Percentiles rank a stretch among this genome's conserved stretches.
Evolutionary conservation across 2,329 filamentous ascomycete genomes (phyloP).

Genomic region (Keithomyces neogunnii): DNA sequence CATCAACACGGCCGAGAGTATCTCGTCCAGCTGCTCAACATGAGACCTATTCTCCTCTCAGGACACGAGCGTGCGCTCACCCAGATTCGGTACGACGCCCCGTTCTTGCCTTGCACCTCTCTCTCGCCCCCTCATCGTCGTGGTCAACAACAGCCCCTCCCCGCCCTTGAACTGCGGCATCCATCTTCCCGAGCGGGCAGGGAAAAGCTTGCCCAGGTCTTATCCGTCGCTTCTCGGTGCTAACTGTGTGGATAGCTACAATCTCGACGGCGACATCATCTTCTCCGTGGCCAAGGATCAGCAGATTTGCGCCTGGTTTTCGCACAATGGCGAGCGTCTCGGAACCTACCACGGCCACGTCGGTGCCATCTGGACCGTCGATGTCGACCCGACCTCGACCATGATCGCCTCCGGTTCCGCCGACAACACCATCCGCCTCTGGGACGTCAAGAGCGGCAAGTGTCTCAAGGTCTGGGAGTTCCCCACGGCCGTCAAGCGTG

Average conservation of each 20-base stretch:
- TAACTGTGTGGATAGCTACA: slow-evolving; percentile 52
- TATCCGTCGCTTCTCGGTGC: neutral
- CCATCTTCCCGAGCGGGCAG: neutral
- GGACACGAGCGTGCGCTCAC: slow-evolving; percentile 96
- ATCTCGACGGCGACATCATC: slow-evolving; percentile 90
- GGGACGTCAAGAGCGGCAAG: slow-evolving; percentile 90
- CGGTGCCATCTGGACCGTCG: slow-evolving; percentile 97
- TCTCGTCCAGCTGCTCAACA: slow-evolving; percentile 41
- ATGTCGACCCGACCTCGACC: slow-evolving; percentile 85
- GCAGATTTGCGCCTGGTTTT: slow-evolving; percentile 93
- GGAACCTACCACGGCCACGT: slow-evolving; percentile 96
- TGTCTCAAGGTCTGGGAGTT: slow-evolving; percentile 98
- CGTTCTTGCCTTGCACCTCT: slow-evolving; percentile 3
- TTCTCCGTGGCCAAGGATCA: slow-evolving; percentile 97
- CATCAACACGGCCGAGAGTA: slow-evolving; percentile 4
- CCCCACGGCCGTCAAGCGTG: slow-evolving; percentile 91
- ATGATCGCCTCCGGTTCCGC: slow-evolving; percentile 92
- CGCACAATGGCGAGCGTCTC: slow-evolving; percentile 94
- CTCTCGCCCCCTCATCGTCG: slow-evolving; percentile 5
- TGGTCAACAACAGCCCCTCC: slow-evolving; percentile 11
- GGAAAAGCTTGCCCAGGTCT: neutral
- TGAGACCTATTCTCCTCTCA: slow-evolving; percentile 94
- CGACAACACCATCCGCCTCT: slow-evolving; percentile 96
- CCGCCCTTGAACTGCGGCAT: neutral
- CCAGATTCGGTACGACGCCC: slow-evolving; percentile 68